phyloP scores from a whole-genome alignment of 176 grass and related monocot genomes.

The Secale cereale region DNA sequence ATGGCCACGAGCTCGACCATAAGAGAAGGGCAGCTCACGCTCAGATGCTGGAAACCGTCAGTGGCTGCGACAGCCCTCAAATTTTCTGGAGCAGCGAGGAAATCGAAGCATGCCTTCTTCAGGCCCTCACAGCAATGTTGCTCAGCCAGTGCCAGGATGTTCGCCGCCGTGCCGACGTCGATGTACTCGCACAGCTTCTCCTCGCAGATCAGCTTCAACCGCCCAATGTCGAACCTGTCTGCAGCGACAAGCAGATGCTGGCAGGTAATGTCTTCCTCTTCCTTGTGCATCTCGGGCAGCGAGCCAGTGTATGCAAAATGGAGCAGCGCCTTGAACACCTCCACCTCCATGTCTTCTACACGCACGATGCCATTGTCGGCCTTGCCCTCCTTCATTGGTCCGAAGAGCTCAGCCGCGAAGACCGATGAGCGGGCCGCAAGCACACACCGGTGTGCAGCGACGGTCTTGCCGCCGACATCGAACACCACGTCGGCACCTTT shows the following conservation, averaged over 20 bases:
- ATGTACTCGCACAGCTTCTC: too few species aligned
- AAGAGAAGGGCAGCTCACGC: too few species aligned
- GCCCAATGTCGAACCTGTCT: too few species aligned
- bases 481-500: conserved; percentile 7
- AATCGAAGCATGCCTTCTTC: too few species aligned
- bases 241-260: too few species aligned
- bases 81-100: too few species aligned
- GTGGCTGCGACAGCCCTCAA: too few species aligned
- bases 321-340: neutral
- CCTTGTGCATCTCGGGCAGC: neutral
- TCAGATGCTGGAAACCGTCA: too few species aligned
- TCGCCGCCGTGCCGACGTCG: too few species aligned
- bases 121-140: too few species aligned
- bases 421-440: neutral
- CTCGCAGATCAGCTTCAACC: too few species aligned
- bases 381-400: neutral
- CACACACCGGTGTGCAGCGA: neutral
- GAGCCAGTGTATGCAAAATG: neutral
- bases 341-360: neutral
- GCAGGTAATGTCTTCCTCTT: neutral
- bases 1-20: neutral
- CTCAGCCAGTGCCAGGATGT: too few species aligned
- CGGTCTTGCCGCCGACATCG: neutral
- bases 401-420: neutral
- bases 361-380: neutral